phyloP scores from a whole-genome alignment of 2,329 filamentous ascomycete genomes.

The Pestalotiopsis fici region DNA sequence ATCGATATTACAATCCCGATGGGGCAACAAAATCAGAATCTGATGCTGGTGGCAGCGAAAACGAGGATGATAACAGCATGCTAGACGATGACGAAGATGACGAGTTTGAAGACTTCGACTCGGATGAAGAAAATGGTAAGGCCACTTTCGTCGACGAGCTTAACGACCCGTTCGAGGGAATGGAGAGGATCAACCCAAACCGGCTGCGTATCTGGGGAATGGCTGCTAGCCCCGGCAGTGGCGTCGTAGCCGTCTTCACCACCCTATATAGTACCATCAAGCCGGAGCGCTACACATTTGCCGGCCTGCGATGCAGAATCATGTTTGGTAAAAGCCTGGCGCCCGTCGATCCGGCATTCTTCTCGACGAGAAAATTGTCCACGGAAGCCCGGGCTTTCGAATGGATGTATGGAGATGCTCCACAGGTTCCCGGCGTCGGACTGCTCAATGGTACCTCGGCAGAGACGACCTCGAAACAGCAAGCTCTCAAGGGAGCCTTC shows the following conservation, averaged over 20 bases:
- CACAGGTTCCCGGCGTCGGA: slow-evolving; percentile 42
- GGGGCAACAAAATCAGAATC: slow-evolving; percentile 32
- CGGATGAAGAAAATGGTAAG: slow-evolving; percentile 18
- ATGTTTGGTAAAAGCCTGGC: slow-evolving; percentile 31
- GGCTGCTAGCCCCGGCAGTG: slow-evolving; percentile 50
- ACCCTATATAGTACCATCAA: slow-evolving; percentile 50
- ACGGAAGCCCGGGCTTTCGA: slow-evolving; percentile 59
- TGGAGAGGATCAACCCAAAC: slow-evolving; percentile 47
- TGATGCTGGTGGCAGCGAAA: slow-evolving; percentile 29
- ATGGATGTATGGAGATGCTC: slow-evolving; percentile 59
- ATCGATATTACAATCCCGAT: slow-evolving; percentile 21
- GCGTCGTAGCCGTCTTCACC: slow-evolving; percentile 51
- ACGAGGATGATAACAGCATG: slow-evolving; percentile 22
- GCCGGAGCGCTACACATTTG: slow-evolving; percentile 42
- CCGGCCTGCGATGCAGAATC: slow-evolving; percentile 36
- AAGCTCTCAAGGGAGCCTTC: slow-evolving; percentile 35
- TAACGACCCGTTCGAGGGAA: slow-evolving; percentile 25
- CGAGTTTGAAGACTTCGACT: slow-evolving; percentile 32
- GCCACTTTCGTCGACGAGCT: slow-evolving; percentile 18
- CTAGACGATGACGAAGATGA: slow-evolving; percentile 21
- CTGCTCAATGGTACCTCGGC: background rate
- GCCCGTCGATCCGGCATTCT: slow-evolving; percentile 8
- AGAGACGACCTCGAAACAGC: background rate
- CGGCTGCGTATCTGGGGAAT: slow-evolving; percentile 57
- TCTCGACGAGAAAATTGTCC: slow-evolving; percentile 34